Conservation (phyloP, 805 yeast species). For the Scheffersomyces lignosus region DNA sequence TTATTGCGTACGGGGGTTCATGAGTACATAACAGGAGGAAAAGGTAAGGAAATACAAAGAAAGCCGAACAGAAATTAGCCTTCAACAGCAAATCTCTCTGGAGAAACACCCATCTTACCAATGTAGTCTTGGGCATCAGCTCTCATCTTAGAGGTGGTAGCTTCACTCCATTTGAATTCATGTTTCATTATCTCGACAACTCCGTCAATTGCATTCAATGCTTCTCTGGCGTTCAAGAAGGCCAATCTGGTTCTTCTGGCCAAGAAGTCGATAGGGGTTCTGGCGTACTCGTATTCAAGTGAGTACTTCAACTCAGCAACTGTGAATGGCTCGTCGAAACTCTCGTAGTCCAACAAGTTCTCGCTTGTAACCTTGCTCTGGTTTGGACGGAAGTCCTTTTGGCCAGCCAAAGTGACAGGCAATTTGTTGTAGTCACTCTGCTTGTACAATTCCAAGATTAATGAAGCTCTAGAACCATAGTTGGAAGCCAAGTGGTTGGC, state of each 20-base stretch:
- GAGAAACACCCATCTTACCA: constrained; percentile 56
- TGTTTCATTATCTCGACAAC: constrained; percentile 84
- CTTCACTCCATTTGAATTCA: constrained; percentile 72
- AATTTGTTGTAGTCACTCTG: constrained; percentile 54
- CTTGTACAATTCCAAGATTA: constrained; percentile 60
- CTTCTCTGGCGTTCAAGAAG: constrained; percentile 84
- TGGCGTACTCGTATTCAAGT: constrained; percentile 76
- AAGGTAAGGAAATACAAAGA: too few species aligned
- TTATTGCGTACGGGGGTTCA: too few species aligned
- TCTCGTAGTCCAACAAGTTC: constrained; percentile 44
- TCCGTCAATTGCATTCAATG: constrained; percentile 75
- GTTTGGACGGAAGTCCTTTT: constrained; percentile 31
- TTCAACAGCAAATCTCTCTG: constrained; percentile 17
- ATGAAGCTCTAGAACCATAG: constrained; percentile 88
- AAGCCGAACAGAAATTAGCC: too few species aligned
- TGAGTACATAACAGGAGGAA: too few species aligned
- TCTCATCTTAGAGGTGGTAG: constrained; percentile 54
- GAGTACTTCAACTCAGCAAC: constrained; percentile 88
- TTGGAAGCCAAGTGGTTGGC: constrained; percentile 82
- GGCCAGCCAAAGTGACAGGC: constrained; percentile 62
- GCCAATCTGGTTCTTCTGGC: constrained; percentile 94
- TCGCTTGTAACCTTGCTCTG: constrained; percentile 21
- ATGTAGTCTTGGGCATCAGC: constrained; percentile 55
- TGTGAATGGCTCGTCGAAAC: constrained; percentile 80
- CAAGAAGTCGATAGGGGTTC: constrained; percentile 86